Percentiles rank a stretch among this genome's conserved stretches.
phyloP scores from a whole-genome alignment of 2,329 filamentous ascomycete genomes.

The Drechslerella coelobrocha region DNA sequence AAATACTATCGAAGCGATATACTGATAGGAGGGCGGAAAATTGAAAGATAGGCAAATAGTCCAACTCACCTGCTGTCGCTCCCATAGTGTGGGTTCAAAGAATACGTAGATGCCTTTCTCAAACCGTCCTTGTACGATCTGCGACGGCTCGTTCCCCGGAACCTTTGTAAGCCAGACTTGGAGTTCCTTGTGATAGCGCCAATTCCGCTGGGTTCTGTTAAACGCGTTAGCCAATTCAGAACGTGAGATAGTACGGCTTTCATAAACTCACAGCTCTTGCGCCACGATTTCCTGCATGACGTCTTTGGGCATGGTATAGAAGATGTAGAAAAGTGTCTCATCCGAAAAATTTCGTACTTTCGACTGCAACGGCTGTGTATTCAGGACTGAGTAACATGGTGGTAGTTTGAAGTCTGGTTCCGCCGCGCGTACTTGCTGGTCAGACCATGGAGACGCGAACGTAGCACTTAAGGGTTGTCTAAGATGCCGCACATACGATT shows the following conservation, averaged over 20 bases:
- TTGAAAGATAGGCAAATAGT: too few relatives aligned
- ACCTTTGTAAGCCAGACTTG: slow-evolving; percentile 67
- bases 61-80: slow-evolving; percentile 61
- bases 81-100: slow-evolving; percentile 65
- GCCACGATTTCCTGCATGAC: slow-evolving; percentile 72
- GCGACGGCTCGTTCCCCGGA: slow-evolving; percentile 59
- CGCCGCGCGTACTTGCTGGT: slow-evolving; percentile 65
- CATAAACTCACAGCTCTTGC: slow-evolving; percentile 63
- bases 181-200: slow-evolving; percentile 65
- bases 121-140: slow-evolving; percentile 60
- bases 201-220: slow-evolving; percentile 56
- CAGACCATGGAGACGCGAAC: slow-evolving; percentile 70
- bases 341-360: slow-evolving; percentile 68
- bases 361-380: slow-evolving; percentile 68
- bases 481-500: slow-evolving; percentile 48
- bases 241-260: background rate
- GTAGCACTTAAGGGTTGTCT: slow-evolving; percentile 67
- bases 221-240: slow-evolving; percentile 6
- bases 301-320: slow-evolving; percentile 72
- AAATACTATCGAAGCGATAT: slow-evolving; percentile 29
- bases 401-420: slow-evolving; percentile 71
- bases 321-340: slow-evolving; percentile 73
- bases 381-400: slow-evolving; percentile 70
- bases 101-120: slow-evolving; percentile 65
- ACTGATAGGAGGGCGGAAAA: background rate